phyloP scores from a whole-genome alignment of 1,284 basidiomycete species.

The Ustilago sp. region DNA sequence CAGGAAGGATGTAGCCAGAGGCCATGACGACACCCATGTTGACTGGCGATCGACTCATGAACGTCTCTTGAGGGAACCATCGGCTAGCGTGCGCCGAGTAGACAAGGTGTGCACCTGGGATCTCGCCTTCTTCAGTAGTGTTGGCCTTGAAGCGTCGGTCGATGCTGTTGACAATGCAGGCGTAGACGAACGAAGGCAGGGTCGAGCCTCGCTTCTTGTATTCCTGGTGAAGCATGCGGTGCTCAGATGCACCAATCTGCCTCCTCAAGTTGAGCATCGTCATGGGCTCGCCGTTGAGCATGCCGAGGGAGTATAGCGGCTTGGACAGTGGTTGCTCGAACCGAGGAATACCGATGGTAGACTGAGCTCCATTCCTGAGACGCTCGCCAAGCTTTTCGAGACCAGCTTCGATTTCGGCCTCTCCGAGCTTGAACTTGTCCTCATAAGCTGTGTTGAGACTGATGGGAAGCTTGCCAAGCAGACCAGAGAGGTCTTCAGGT shows the following conservation, averaged over 20 bases:
- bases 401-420: slow-evolving; percentile 19
- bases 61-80: slow-evolving; percentile 29
- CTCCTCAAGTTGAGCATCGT: slow-evolving; percentile 33
- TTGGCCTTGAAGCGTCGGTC: slow-evolving; percentile 23
- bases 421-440: slow-evolving; percentile 13
- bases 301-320: slow-evolving; percentile 15
- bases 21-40: slow-evolving; percentile 34
- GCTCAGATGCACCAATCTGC: slow-evolving; percentile 7
- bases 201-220: slow-evolving; percentile 25
- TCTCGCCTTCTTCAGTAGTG: slow-evolving; percentile 5
- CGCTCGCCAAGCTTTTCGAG: slow-evolving; percentile 23
- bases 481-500: slow-evolving; percentile 16
- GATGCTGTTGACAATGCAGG: slow-evolving; percentile 41
- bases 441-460: slow-evolving; percentile 34
- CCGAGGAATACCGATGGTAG: slow-evolving; percentile 31
- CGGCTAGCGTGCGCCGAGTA: slow-evolving; percentile 36
- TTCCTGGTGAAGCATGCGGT: slow-evolving; percentile 15
- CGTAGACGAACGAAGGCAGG: slow-evolving; percentile 29
- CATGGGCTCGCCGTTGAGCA: slow-evolving; percentile 11
- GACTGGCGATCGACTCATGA: slow-evolving; percentile 20
- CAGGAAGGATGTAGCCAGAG: slow-evolving; percentile 20
- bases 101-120: slow-evolving; percentile 25
- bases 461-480: slow-evolving; percentile 29
- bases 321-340: slow-evolving; percentile 9
- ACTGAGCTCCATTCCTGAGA: slow-evolving; percentile 15